These are phyloP conservation scores for Rhodotorula sp. DNA, from an alignment of 1,284 basidiomycete genomes.

Conservation along the genomic window DNA sequence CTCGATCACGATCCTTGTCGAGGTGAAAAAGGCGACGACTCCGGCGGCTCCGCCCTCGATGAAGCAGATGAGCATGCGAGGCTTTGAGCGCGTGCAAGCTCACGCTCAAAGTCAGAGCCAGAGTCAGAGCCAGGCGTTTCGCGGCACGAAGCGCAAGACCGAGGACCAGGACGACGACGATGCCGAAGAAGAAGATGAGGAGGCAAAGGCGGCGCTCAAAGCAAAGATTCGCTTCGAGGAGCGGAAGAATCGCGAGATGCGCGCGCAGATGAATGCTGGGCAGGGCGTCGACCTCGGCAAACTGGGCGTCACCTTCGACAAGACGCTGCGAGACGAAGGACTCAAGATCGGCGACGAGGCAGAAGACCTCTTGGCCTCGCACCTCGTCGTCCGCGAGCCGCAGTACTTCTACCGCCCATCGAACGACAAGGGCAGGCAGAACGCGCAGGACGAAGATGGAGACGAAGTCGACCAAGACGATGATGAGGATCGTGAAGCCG, in stretches of 20 bases:
- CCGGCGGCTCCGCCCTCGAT: slow-evolving; percentile 69
- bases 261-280: slow-evolving; percentile 6
- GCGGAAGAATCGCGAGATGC: slow-evolving; percentile 10
- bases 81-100: slow-evolving; percentile 43
- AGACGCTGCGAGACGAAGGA: slow-evolving; percentile 48
- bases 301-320: slow-evolving; percentile 36
- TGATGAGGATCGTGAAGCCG: background rate
- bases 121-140: background rate
- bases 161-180: slow-evolving; percentile 42
- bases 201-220: slow-evolving; percentile 11
- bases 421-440: slow-evolving; percentile 34
- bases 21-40: slow-evolving; percentile 79
- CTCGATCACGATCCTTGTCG: slow-evolving; percentile 71
- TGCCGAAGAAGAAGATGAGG: slow-evolving; percentile 1
- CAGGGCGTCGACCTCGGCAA: slow-evolving; percentile 27
- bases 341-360: slow-evolving; percentile 48
- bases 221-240: slow-evolving; percentile 15
- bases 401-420: slow-evolving; percentile 53
- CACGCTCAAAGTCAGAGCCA: slow-evolving; percentile 15
- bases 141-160: slow-evolving; percentile 28
- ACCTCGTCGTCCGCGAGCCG: slow-evolving; percentile 18
- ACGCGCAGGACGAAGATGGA: slow-evolving; percentile 37
- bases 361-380: slow-evolving; percentile 44
- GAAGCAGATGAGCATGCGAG: slow-evolving; percentile 66
- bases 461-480: slow-evolving; percentile 19